These are phyloP conservation scores for Cucumis sativus DNA, from an alignment of 306 rosid genomes.

Conservation along the genomic window DNA sequence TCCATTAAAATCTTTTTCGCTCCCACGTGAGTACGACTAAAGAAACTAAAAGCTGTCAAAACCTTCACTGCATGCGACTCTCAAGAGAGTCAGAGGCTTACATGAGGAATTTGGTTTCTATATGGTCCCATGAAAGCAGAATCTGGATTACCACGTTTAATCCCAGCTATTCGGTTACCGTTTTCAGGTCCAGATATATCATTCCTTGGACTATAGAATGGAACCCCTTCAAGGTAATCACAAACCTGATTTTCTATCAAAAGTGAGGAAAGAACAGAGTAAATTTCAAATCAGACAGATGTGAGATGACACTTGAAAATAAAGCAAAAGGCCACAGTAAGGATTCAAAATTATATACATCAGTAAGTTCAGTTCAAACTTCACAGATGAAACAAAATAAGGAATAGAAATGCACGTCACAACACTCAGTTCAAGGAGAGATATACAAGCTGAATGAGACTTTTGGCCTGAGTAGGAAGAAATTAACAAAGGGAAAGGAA, in stretches of 20 bases:
- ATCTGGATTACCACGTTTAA: slow-evolving; percentile 78
- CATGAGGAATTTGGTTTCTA: slow-evolving; percentile 48
- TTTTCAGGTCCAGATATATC: slow-evolving; percentile 65
- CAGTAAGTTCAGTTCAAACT: neutral
- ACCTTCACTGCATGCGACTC: slow-evolving; percentile 77
- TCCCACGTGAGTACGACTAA: neutral
- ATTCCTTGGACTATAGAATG: slow-evolving; percentile 69
- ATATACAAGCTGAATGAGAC: neutral
- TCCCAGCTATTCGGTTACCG: slow-evolving; percentile 54
- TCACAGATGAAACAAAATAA: neutral
- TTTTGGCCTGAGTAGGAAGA: neutral
- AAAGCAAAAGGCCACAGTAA: neutral
- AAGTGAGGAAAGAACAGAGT: slow-evolving; percentile 15
- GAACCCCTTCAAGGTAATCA: slow-evolving; percentile 82
- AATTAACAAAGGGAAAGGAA: neutral
- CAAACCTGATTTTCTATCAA: slow-evolving; percentile 56
- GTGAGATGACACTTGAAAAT: neutral
- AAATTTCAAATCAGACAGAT: neutral
- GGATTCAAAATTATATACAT: neutral
- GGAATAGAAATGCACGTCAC: neutral
- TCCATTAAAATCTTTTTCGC: neutral
- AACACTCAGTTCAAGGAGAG: neutral
- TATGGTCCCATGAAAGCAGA: slow-evolving; percentile 60
- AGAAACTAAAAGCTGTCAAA: slow-evolving; percentile 3
- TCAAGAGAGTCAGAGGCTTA: slow-evolving; percentile 56